Conservation (phyloP, 1,284 basidiomycete genomes). For the Pyrrhoderma lamaoense region DNA sequence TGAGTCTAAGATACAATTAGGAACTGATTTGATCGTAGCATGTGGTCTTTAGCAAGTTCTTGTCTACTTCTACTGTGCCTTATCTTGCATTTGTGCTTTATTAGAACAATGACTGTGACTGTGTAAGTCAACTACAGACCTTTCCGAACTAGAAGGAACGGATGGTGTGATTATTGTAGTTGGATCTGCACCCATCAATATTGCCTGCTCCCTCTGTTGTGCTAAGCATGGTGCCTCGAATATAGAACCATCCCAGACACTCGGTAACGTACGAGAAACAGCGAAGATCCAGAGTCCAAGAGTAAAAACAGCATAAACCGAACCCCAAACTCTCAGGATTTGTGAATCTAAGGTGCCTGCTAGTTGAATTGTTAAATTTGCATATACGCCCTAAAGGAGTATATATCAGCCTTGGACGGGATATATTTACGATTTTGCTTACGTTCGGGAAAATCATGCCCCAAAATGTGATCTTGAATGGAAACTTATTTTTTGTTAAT, state of each 20-base stretch:
- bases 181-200: slow-evolving; percentile 18
- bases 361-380: slow-evolving; percentile 53
- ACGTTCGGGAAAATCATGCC: slow-evolving; percentile 58
- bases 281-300: slow-evolving; percentile 52
- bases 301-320: slow-evolving; percentile 46
- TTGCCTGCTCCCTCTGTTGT: slow-evolving; percentile 19
- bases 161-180: neutral
- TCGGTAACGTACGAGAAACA: slow-evolving; percentile 34
- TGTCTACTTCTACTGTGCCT: too few relatives aligned
- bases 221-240: slow-evolving; percentile 39
- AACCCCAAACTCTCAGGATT: slow-evolving; percentile 48
- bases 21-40: too few relatives aligned
- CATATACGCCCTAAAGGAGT: slow-evolving; percentile 48
- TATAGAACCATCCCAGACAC: slow-evolving; percentile 34
- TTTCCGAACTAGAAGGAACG: too few relatives aligned
- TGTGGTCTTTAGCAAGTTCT: too few relatives aligned
- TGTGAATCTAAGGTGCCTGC: slow-evolving; percentile 42
- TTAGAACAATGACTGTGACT: too few relatives aligned
- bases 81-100: too few relatives aligned
- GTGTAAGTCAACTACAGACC: too few relatives aligned
- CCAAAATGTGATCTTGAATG: slow-evolving; percentile 49
- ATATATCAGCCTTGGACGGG: neutral
- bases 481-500: slow-evolving; percentile 31
- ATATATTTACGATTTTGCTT: slow-evolving; percentile 21
- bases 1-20: too few relatives aligned